Conservation (phyloP, 1,284 basidiomycete genomes). For the Bjerkandera adusta region DNA sequence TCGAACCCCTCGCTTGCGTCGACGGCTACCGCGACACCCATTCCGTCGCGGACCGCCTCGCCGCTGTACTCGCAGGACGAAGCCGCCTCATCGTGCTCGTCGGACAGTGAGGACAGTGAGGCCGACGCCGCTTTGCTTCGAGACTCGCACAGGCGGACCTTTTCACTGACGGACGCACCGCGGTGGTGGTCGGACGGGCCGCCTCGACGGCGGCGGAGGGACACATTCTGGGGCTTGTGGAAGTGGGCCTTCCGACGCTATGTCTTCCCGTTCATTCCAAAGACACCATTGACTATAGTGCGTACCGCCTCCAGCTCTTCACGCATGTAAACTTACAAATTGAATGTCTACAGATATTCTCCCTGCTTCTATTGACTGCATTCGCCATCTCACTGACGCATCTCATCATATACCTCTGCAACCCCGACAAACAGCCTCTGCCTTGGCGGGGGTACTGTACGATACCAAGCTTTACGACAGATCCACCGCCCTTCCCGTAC, state of each 20-base stretch:
- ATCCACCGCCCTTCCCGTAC: constrained; percentile 39
- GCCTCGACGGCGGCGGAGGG: constrained; percentile 33
- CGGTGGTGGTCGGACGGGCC: constrained; percentile 33
- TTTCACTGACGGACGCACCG: constrained; percentile 27
- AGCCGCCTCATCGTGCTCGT: constrained; percentile 49
- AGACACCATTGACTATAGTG: constrained; percentile 79
- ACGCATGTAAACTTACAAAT: constrained; percentile 3
- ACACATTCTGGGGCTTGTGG: constrained; percentile 38
- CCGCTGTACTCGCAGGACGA: constrained; percentile 35
- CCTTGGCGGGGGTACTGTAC: constrained; percentile 95
- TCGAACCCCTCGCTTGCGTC: constrained; percentile 28
- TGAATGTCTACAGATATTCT: constrained; percentile 56
- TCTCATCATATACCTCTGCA: constrained; percentile 87
- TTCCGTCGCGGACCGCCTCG: constrained; percentile 36
- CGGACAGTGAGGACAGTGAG: constrained; percentile 54
- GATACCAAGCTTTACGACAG: constrained; percentile 46
- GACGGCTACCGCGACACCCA: constrained; percentile 32
- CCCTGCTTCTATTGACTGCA: constrained; percentile 68
- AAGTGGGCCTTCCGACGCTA: constrained; percentile 55
- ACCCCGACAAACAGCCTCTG: constrained; percentile 92
- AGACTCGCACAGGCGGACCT: constrained; percentile 30
- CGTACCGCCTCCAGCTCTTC: constrained; percentile 27
- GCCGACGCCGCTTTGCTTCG: constrained; percentile 50
- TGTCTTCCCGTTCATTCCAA: constrained; percentile 75
- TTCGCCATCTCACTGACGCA: constrained; percentile 79